Evolutionary conservation across 164 flowering plant species (phyloP).

Genomic region (Houttuynia cordata): DNA sequence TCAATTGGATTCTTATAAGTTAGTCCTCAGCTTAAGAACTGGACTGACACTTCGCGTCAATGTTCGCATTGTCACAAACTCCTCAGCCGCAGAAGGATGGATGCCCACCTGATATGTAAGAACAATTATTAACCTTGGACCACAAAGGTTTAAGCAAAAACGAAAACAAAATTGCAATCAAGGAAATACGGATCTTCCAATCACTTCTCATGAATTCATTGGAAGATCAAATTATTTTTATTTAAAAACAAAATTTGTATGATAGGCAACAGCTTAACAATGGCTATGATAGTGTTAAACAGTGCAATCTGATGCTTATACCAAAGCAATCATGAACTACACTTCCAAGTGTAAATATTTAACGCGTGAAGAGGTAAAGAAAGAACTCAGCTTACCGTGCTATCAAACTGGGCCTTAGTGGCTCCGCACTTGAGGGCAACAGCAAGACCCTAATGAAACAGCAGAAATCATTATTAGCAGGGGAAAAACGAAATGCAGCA

Average conservation of each 20-base stretch:
- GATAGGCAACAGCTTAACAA: too few species aligned
- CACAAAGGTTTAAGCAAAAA: neutral
- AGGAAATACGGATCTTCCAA: neutral
- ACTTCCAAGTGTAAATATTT: too few species aligned
- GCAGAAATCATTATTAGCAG: neutral
- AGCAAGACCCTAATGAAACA: slow-evolving; percentile 61
- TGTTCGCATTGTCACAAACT: slow-evolving; percentile 91
- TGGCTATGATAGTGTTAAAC: too few species aligned
- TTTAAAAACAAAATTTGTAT: too few species aligned
- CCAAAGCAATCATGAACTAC: too few species aligned
- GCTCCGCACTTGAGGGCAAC: slow-evolving; percentile 95
- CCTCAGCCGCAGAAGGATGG: slow-evolving; percentile 98
- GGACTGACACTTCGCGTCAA: slow-evolving; percentile 50
- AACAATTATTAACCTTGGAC: neutral
- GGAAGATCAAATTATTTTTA: too few species aligned
- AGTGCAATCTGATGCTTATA: too few species aligned
- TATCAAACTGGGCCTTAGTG: slow-evolving; percentile 87
- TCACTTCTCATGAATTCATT: too few species aligned
- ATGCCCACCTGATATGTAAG: slow-evolving; percentile 56
- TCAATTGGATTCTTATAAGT: slow-evolving; percentile 18
- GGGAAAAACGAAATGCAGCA: too few species aligned
- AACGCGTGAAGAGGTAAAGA: neutral
- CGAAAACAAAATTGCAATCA: neutral
- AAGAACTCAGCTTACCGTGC: slow-evolving; percentile 59
- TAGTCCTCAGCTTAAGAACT: slow-evolving; percentile 48